phyloP scores from a whole-genome alignment of 2,329 filamentous ascomycete genomes.

The Aquanectria penicillioides region DNA sequence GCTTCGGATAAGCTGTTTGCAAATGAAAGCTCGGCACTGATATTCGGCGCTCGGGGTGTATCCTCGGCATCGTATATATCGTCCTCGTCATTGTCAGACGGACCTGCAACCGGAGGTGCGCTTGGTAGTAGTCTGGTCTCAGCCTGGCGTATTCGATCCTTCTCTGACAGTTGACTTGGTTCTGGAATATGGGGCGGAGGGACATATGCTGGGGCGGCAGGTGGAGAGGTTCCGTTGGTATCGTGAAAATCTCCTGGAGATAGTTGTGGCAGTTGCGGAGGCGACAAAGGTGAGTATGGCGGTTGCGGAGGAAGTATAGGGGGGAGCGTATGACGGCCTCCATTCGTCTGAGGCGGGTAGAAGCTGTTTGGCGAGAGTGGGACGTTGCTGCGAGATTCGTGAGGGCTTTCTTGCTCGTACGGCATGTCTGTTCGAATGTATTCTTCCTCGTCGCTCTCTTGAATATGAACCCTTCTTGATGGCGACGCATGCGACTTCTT shows the following conservation, averaged over 20 bases:
- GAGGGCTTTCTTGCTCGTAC: slow-evolving; percentile 35
- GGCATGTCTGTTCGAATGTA: slow-evolving; percentile 35
- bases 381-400: slow-evolving; percentile 29
- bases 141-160: slow-evolving; percentile 80
- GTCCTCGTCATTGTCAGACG: slow-evolving; percentile 53
- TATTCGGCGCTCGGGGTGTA: slow-evolving; percentile 40
- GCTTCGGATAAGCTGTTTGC: slow-evolving; percentile 34
- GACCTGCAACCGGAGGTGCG: slow-evolving; percentile 62
- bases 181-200: slow-evolving; percentile 69
- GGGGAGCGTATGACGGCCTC: slow-evolving; percentile 47
- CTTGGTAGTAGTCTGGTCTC: slow-evolving; percentile 86
- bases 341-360: slow-evolving; percentile 48
- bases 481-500: slow-evolving; percentile 40
- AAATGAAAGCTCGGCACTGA: slow-evolving; percentile 23
- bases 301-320: slow-evolving; percentile 6
- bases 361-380: slow-evolving; percentile 38
- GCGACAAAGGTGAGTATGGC: slow-evolving; percentile 20
- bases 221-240: slow-evolving; percentile 30
- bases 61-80: slow-evolving; percentile 62
- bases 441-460: slow-evolving; percentile 47
- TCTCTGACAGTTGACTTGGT: slow-evolving; percentile 78
- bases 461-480: slow-evolving; percentile 41
- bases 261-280: slow-evolving; percentile 30
- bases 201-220: slow-evolving; percentile 58
- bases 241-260: slow-evolving; percentile 15